Percentiles rank a stretch among this genome's conserved stretches.
These are phyloP conservation scores for Annulohypoxylon maeteangense DNA, from an alignment of 495 filamentous ascomycete genomes.

Conservation along the genomic window DNA sequence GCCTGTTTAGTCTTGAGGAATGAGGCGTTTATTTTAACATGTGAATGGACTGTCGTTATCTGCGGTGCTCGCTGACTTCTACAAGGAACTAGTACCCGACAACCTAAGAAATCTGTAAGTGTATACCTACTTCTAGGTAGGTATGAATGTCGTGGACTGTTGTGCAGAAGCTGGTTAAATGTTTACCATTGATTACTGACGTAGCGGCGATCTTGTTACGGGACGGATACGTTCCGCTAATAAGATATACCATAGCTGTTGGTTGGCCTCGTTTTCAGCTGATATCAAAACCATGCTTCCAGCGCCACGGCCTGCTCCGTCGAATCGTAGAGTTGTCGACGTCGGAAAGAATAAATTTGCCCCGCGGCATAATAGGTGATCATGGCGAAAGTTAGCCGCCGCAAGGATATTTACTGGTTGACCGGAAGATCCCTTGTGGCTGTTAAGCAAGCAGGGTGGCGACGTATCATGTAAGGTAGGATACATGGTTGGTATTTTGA, in stretches of 20 bases:
- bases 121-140: too few species aligned
- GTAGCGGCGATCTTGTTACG: constrained; percentile 19
- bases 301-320: background rate
- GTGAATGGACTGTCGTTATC: background rate
- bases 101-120: background rate
- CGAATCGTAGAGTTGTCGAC: constrained; percentile 4
- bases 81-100: constrained; percentile 7
- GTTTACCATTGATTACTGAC: constrained; percentile 8
- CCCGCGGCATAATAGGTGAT: background rate
- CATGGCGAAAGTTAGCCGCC: background rate
- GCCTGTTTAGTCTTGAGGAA: background rate
- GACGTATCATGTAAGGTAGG: background rate
- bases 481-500: background rate
- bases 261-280: constrained; percentile 42
- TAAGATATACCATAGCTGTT: constrained; percentile 5
- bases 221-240: constrained; percentile 2
- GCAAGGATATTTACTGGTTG: background rate
- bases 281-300: background rate
- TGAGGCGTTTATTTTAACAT: background rate
- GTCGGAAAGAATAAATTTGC: background rate
- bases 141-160: constrained; percentile 20
- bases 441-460: background rate
- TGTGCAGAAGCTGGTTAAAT: constrained; percentile 20
- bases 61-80: background rate
- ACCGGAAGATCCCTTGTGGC: background rate